Base-by-base conservation (phyloP, 208 protist genomes). In the Novymonas esmeraldas region DNA sequence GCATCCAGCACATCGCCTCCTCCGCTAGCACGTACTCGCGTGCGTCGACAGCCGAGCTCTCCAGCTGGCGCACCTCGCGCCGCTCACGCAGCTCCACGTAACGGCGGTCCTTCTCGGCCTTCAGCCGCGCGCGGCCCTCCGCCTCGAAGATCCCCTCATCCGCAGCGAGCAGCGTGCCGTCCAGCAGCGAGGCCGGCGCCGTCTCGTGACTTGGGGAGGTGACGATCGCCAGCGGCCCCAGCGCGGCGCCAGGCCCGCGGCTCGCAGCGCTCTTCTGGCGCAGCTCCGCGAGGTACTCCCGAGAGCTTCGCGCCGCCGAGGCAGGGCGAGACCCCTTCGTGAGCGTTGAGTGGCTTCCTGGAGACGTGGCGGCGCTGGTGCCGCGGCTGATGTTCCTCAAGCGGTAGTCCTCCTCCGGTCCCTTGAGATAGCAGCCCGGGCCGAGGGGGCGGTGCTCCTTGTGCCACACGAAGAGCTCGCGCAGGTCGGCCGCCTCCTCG, bases 401-500 rank as follows among this genome's bases (percentile, higher is more conserved):
- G 0, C 75, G 81, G 36, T 64, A 73, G 49, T 81, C 69, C 29
- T 81, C 48, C 31, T 54, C 71, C 10, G 78, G 67, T 20, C 39
- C 61, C 20, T 60, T 42, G 49, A 79, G 73, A 50, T 85, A 66
- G 54, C 69, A 64, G 51, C 78, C 64, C 28, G 68, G 69, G 9
- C 84, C 78, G 29, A 94, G 76, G 1, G 85, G 85, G 36, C 79
- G 74, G 26, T 83, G 60, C 39, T 79, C 76, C 46, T 79, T 82
- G 42, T 90, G 73, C 81, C 80, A 85, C 2, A 29, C 61, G 14
- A 88, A 73, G 5, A 88, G 24, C n/a, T 24, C 24, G 3, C 18
- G 22, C 13, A 88, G 58, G n/a, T 64, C 74, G 36, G 76, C 61
- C 11, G 36, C 46, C 64, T 92, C 83, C 51, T 88, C 77, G 0